Base-by-base conservation (phyloP, 768 basidiomycete species). In the Russula foetens region DNA sequence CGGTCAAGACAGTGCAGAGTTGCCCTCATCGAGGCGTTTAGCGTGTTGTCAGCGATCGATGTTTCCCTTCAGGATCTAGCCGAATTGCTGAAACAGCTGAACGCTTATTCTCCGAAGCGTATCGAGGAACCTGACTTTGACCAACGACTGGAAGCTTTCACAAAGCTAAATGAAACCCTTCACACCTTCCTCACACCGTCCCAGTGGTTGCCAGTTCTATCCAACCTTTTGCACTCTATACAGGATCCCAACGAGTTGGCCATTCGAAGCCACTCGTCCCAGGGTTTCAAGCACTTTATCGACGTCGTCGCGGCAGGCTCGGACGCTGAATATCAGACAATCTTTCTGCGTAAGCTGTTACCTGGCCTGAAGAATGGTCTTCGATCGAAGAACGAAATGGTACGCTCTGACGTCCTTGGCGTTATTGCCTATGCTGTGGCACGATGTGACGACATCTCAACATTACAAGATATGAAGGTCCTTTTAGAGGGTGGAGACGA, bases 71-170 rank as follows among this genome's bases (percentile, higher is more conserved):
- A 73, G 44, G 58, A 67, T 33, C 60, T 91, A 1, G 79, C 85
- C 1, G 71, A 75, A 7, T 71, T 94, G 5, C 67, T 92, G 56
- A 80, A 79, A 8, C 78, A 78, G 0, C 77, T 98, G 63, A 98
- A 98, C 67, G 85, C 96, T 0, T 99, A 86, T 69, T 96, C 94
- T 0, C 71, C 72, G 1, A 88, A 84, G 67, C 81, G 93, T 7
- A 71, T 93, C 35, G 92, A 96, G 58, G 94, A 98, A 69, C 90
- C 94, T 2, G 92, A 98, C 71, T 98, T 97, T 65, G 90, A 95
- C 58, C 80, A 83, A 29, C 86, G 97, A 2, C 75, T 98, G 2
- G 70, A 73, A 1, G 93, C 91, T 0, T 97, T 92, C 72, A 76
- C 81, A 0, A 70, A 69, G 14, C 74, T 98, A 51, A 96, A 93